phyloP scores from a whole-genome alignment of 345 rosid genomes.

The Ceriops decandra region DNA sequence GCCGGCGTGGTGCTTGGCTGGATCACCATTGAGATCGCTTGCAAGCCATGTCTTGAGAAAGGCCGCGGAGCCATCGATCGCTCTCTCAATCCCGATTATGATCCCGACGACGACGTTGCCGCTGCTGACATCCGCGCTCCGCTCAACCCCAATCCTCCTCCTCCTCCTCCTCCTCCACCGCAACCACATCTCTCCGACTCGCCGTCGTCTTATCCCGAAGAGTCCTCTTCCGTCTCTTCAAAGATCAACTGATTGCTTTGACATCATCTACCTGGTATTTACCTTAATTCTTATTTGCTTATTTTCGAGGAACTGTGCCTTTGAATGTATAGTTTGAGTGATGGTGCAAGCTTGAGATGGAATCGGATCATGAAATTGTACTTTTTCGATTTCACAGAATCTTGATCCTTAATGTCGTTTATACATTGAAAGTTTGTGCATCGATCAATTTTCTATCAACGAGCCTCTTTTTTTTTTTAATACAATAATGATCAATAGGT shows the following conservation, averaged over 20 bases:
- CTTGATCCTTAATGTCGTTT: too few relatives aligned
- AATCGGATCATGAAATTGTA: too few relatives aligned
- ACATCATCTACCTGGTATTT: background rate
- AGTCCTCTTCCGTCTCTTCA: background rate
- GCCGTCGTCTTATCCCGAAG: background rate
- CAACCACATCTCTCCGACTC: background rate
- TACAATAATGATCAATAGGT: background rate
- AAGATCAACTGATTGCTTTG: background rate
- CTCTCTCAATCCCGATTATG: constrained; percentile 77
- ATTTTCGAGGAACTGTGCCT: too few relatives aligned
- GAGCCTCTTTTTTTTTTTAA: background rate
- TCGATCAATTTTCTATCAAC: too few relatives aligned
- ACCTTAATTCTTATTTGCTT: background rate
- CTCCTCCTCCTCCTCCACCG: background rate
- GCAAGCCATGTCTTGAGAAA: constrained; percentile 70
- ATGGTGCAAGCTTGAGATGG: too few relatives aligned
- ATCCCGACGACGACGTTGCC: constrained; percentile 53
- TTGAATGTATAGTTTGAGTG: too few relatives aligned
- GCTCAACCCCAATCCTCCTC: constrained; percentile 25
- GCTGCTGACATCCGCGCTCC: constrained; percentile 34
- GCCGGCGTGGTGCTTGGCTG: constrained; percentile 71
- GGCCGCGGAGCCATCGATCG: constrained; percentile 80
- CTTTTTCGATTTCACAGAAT: too few relatives aligned
- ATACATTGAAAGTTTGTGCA: too few relatives aligned
- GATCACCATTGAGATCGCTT: constrained; percentile 78